Evolutionary conservation across 352 stramenopile genomes (phyloP).

Genomic region (Phytophthora multivora): DNA sequence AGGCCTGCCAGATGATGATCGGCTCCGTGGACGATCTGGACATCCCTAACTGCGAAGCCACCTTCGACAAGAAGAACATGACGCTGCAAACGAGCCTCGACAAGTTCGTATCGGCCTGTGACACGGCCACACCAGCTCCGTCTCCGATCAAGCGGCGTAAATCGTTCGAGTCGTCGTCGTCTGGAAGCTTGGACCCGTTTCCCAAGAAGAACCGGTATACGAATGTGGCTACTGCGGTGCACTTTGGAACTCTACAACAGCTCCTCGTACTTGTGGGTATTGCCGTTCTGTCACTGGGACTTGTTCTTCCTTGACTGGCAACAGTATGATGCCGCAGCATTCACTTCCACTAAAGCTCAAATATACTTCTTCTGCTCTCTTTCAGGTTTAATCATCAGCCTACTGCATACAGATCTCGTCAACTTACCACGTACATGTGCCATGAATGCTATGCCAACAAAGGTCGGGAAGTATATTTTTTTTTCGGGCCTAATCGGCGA

Average conservation of each 20-base stretch:
- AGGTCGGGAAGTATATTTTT: constrained; percentile 28
- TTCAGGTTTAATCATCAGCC: not conserved
- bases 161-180: constrained; percentile 27
- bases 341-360: not conserved
- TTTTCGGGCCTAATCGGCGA: not conserved
- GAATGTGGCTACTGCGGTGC: constrained; percentile 14
- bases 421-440: no score
- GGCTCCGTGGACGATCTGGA: constrained; percentile 60
- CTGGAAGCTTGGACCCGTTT: constrained; percentile 18
- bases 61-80: constrained; percentile 54
- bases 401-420: no score
- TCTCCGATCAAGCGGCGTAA: constrained; percentile 55
- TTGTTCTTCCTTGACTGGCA: constrained; percentile 10
- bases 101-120: constrained; percentile 48
- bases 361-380: constrained; percentile 11
- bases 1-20: constrained; percentile 58
- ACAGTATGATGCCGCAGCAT: not conserved
- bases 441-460: no score
- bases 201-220: constrained; percentile 21
- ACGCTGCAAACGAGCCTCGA: constrained; percentile 59
- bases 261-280: constrained; percentile 16
- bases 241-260: constrained; percentile 25
- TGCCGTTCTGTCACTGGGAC: constrained; percentile 17
- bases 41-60: constrained; percentile 51
- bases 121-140: constrained; percentile 36